A percentile compares a stretch with the other conserved stretches of the same genome.
These are phyloP conservation scores for Amanita inopinata DNA, from an alignment of 768 basidiomycete species.

Conservation along the genomic window DNA sequence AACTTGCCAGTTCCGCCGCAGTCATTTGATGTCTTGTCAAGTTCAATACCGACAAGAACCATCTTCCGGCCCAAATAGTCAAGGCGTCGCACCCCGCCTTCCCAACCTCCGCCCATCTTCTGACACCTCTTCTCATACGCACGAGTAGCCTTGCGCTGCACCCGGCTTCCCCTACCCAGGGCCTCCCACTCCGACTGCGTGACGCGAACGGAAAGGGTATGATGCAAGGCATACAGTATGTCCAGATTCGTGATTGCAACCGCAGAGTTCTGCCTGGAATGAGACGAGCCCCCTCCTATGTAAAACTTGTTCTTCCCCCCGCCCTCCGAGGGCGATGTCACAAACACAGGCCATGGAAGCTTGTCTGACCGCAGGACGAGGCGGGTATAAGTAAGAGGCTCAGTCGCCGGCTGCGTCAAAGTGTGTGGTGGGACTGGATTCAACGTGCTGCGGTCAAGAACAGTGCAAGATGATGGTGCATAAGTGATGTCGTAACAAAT, in stretches of 20 bases:
- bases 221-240: conserved; percentile 50
- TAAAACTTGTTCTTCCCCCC: conserved; percentile 7
- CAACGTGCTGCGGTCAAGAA: conserved; percentile 46
- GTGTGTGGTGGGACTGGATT: conserved; percentile 45
- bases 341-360: conserved; percentile 53
- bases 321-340: conserved; percentile 17
- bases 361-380: conserved; percentile 46
- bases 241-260: conserved; percentile 47
- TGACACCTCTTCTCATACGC: conserved; percentile 57
- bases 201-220: conserved; percentile 43
- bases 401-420: conserved; percentile 54
- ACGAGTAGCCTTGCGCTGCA: conserved; percentile 47
- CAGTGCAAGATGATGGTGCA: conserved; percentile 46
- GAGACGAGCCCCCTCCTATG: conserved; percentile 1
- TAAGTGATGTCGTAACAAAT: conserved; percentile 51
- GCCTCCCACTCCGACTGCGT: conserved; percentile 58
- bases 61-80: conserved; percentile 61
- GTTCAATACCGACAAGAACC: conserved; percentile 49
- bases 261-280: conserved; percentile 1
- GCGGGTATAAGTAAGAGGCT: conserved; percentile 37
- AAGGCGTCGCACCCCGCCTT: conserved; percentile 54
- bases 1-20: conserved; percentile 5
- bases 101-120: conserved; percentile 56
- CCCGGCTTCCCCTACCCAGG: conserved; percentile 43
- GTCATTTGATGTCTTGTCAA: conserved; percentile 15